phyloP scores from a whole-genome alignment of 2,329 filamentous ascomycete species.

The Phialemonium atrogriseum region DNA sequence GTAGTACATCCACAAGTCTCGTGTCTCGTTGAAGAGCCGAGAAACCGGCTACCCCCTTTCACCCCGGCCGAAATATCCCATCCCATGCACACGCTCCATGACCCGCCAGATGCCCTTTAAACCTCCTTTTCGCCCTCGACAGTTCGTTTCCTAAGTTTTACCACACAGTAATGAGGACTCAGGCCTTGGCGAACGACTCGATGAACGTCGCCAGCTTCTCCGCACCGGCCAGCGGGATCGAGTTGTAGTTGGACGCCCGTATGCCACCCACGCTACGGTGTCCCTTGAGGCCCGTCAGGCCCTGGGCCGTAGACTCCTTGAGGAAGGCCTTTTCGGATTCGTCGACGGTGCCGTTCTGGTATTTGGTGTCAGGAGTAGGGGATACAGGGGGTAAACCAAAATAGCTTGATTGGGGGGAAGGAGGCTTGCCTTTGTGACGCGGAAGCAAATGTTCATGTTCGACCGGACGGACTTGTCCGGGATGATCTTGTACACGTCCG shows the following conservation, averaged over 20 bases:
- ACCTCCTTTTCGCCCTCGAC: not conserved
- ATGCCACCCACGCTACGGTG: slow-evolving; percentile 84
- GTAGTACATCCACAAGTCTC: no score
- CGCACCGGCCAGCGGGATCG: slow-evolving; percentile 59
- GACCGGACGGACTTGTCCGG: slow-evolving; percentile 69
- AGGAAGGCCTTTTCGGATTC: slow-evolving; percentile 75
- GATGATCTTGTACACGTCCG: slow-evolving; percentile 67
- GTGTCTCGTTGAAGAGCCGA: no score
- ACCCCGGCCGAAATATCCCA: no score
- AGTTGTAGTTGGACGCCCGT: slow-evolving; percentile 83
- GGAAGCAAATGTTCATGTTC: slow-evolving; percentile 94
- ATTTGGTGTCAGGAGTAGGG: slow-evolving; percentile 1
- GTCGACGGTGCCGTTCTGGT: slow-evolving; percentile 46
- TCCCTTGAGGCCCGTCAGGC: slow-evolving; percentile 76
- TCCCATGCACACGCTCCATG: no score
- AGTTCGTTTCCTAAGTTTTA: no score
- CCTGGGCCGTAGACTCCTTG: slow-evolving; percentile 56
- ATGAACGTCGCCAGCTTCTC: slow-evolving; percentile 62
- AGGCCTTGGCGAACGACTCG: slow-evolving; percentile 37
- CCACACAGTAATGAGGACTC: no score
- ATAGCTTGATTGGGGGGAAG: no score
- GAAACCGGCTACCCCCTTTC: no score
- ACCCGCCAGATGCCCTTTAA: no score
- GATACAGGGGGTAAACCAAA: not conserved
- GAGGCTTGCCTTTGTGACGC: slow-evolving; percentile 50